Evolutionary conservation across 192 early-diverging fungal genomes (phyloP).

Genomic region (Coemansia sp.): DNA sequence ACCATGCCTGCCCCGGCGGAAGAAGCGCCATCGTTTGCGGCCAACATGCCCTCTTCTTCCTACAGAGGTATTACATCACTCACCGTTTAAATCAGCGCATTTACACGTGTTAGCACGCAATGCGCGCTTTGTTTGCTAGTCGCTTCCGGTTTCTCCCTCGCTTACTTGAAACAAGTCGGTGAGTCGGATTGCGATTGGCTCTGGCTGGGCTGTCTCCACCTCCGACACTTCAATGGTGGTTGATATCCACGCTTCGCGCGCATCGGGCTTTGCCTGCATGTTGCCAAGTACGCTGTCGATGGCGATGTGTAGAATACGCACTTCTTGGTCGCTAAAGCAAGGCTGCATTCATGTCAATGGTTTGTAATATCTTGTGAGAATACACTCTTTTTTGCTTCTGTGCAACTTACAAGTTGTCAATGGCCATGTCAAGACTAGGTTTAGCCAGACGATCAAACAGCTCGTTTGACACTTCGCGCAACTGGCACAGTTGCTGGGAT

Average conservation of each 20-base stretch:
- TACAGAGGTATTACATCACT: too few relatives aligned
- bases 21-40: neutral
- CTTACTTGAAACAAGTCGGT: conserved; percentile 8
- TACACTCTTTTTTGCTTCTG: too few relatives aligned
- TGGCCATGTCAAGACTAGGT: neutral
- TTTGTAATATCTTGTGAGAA: too few relatives aligned
- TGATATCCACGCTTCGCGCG: neutral
- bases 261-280: neutral
- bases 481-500: neutral
- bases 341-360: neutral
- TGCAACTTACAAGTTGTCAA: conserved; percentile 5
- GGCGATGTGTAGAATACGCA: neutral
- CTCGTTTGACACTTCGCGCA: neutral
- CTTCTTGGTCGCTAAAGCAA: conserved; percentile 1
- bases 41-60: neutral
- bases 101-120: neutral
- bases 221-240: neutral
- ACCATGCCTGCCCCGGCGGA: neutral
- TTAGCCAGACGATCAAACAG: neutral
- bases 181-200: neutral
- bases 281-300: neutral
- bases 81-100: too few relatives aligned
- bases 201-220: neutral
- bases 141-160: neutral
- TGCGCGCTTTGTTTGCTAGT: too few relatives aligned